A percentile compares a stretch with the other conserved stretches of the same genome.
Conservation (phyloP, 805 yeast species). For the Clavispora carvajalis region DNA sequence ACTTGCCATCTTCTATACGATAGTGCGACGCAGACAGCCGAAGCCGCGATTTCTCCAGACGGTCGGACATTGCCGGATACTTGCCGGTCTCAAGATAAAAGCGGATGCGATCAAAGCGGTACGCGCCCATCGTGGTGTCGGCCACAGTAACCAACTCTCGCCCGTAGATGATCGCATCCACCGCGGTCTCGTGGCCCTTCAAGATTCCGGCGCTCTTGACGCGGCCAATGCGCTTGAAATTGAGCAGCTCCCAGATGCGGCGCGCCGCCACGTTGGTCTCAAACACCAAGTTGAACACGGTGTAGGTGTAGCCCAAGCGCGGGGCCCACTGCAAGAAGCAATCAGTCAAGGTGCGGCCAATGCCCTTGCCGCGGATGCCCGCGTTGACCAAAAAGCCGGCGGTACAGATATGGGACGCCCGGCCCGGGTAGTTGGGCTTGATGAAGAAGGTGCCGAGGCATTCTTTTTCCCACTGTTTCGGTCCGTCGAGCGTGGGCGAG, state of each 20-base stretch:
- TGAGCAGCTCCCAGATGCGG: conserved; percentile 67
- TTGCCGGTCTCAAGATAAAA: conserved; percentile 76
- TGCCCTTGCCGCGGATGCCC: conserved; percentile 87
- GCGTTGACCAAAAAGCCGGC: conserved; percentile 87
- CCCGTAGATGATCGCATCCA: conserved; percentile 84
- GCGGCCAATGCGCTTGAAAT: conserved; percentile 74
- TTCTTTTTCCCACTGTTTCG: conserved; percentile 84
- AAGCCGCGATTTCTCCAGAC: conserved; percentile 84
- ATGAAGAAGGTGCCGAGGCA: conserved; percentile 85
- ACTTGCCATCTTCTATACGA: conserved; percentile 60
- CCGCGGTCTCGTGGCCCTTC: conserved; percentile 78
- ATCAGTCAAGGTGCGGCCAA: conserved; percentile 80
- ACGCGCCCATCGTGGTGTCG: conserved; percentile 47
- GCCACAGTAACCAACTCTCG: conserved; percentile 59
- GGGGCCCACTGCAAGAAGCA: conserved; percentile 91
- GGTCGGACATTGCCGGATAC: conserved; percentile 77
- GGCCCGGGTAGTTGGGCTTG: conserved; percentile 87
- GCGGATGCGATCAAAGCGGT: conserved; percentile 71
- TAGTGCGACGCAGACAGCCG: conserved; percentile 79
- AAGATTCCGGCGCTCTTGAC: conserved; percentile 84
- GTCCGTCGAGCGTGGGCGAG: conserved; percentile 37
- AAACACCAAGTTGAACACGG: conserved; percentile 79
- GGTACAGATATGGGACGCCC: conserved; percentile 90
- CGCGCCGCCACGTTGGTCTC: conserved; percentile 84
- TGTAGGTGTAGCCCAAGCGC: conserved; percentile 76